Evolutionary conservation across 2,329 filamentous ascomycete genomes (phyloP), one percentile per base, ranked within the genome.

Genomic region (Rhinocladiella mackenziei): DNA sequence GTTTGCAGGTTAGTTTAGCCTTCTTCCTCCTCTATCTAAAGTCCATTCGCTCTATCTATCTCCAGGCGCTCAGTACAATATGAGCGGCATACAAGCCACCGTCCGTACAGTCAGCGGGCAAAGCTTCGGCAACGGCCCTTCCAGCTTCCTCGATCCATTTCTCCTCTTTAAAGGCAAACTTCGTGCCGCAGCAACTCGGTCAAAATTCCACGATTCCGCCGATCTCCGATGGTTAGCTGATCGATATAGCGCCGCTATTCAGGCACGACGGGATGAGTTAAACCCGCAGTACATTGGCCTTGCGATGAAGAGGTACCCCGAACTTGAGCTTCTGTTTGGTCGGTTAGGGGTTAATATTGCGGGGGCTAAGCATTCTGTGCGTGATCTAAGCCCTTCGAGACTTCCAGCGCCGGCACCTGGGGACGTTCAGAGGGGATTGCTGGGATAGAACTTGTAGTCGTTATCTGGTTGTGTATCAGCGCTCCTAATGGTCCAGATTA

Each of bases 151-250:
- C 11, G 5, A 5, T 4, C 28, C 28, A n/a, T 5, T 30, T n/a
- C 4, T n/a, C n/a, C n/a, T 30, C 28, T 30, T 30, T 14, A n/a
- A 30, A n/a, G 28, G 28, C 5, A 30, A 30, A 13, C 11, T 30
- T 5, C 5, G 5, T 5, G 28, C 28, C 5, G 28, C 28, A 14
- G 28, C 28, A 5, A 30, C 28, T 5, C 28, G 28, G 11, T 5
- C 5, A 5, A 37, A 37, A 22, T 36, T 36, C 14, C 33, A 36
- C 17, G 33, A 36, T 22, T 36, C 33, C 14, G 33, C 33, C 9
- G 33, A 36, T 36, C 5, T 36, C 10, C 33, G 33, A 7, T 36
- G 33, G 33, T 19, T 36, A 6, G 14, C 11, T 3, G 23, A 9
- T 22, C 33, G 33, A 5, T 36, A 20, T 19, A 14, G 3, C n/a